A percentile compares a stretch with the other conserved stretches of the same genome.
These are phyloP conservation scores for Poronia punctata DNA, from an alignment of 495 filamentous ascomycete genomes.

Conservation along the genomic window DNA sequence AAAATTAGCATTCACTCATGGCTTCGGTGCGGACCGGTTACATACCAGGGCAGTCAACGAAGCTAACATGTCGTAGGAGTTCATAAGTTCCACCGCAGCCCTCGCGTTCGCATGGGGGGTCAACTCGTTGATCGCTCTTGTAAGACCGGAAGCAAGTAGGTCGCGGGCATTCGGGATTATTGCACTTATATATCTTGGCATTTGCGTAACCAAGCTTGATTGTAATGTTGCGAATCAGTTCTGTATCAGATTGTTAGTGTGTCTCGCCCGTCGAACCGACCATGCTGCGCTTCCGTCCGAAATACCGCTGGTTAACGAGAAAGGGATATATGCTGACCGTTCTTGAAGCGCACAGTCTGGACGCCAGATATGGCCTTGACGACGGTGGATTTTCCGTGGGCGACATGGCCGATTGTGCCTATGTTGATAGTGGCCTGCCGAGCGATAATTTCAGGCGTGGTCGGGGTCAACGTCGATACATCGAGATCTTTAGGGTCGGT, in stretches of 20 bases:
- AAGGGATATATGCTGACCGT: conserved; percentile 36
- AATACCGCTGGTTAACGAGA: background rate
- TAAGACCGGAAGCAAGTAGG: conserved; percentile 95
- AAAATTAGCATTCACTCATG: background rate
- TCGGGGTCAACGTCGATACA: conserved; percentile 65
- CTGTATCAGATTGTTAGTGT: conserved; percentile 1
- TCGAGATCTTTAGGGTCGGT: conserved; percentile 84
- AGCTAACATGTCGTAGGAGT: conserved; percentile 80
- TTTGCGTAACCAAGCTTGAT: conserved; percentile 99
- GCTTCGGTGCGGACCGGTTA: background rate
- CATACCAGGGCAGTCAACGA: conserved; percentile 85
- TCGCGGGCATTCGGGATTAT: conserved; percentile 80
- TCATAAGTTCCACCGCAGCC: conserved; percentile 81
- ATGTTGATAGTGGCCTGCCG: conserved; percentile 99
- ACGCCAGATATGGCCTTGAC: conserved; percentile 99
- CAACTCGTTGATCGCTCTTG: conserved; percentile 96
- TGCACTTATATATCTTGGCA: conserved; percentile 98
- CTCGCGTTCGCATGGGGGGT: conserved; percentile 89
- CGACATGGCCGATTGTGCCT: conserved; percentile 96
- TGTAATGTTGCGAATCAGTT: conserved; percentile 96
- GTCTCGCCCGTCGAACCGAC: background rate
- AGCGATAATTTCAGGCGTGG: conserved; percentile 93
- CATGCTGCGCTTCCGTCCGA: background rate
- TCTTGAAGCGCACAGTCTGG: conserved; percentile 98
- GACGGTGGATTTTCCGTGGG: conserved; percentile 96